These are phyloP conservation scores for Alternaria angustiovoidea DNA, from an alignment of 2,329 filamentous ascomycete genomes.

Conservation along the genomic window DNA sequence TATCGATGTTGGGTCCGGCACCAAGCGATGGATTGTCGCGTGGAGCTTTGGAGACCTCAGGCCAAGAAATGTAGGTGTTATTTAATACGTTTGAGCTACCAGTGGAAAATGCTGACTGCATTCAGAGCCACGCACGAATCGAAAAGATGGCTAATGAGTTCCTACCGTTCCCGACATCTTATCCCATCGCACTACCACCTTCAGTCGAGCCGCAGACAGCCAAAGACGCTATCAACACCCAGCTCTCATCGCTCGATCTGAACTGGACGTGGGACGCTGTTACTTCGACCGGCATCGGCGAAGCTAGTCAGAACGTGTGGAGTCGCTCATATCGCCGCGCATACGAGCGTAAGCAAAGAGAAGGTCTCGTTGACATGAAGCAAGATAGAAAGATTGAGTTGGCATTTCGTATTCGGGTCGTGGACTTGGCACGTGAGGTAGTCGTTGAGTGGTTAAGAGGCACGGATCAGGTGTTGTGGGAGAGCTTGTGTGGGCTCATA, in stretches of 20 bases:
- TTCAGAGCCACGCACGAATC: conserved; percentile 35
- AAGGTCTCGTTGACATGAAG: conserved; percentile 32
- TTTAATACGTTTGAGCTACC: background rate
- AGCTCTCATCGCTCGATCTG: conserved; percentile 66
- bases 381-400: conserved; percentile 43
- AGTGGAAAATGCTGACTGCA: background rate
- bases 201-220: conserved; percentile 34
- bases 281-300: conserved; percentile 66
- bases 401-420: conserved; percentile 51
- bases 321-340: conserved; percentile 74
- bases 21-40: conserved; percentile 83
- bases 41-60: conserved; percentile 82
- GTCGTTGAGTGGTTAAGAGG: conserved; percentile 78
- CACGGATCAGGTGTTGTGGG: conserved; percentile 75
- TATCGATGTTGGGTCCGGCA: conserved; percentile 77
- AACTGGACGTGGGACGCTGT: conserved; percentile 70
- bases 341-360: conserved; percentile 49
- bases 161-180: conserved; percentile 62
- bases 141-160: conserved; percentile 58
- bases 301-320: conserved; percentile 79
- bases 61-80: conserved; percentile 61
- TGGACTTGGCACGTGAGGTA: conserved; percentile 48
- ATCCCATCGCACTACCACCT: conserved; percentile 54
- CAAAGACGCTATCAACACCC: conserved; percentile 53
- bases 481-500: conserved; percentile 82